Evolutionary conservation across 306 rosid genomes (phyloP), one percentile per base, ranked within the genome.

Genomic region (Chamaecrista fasciculata): DNA sequence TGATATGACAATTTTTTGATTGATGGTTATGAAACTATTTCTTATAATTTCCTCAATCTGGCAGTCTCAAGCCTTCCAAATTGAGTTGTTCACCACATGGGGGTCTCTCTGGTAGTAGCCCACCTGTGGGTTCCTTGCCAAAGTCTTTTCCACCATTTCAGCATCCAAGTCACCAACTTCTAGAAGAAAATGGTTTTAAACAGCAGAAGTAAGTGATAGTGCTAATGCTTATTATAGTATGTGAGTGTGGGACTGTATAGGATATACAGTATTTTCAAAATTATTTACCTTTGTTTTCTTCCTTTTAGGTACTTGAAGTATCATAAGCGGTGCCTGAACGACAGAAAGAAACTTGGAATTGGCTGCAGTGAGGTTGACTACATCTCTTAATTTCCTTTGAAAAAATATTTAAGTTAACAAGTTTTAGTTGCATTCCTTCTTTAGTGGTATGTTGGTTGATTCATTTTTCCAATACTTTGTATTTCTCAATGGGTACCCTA

Each of bases 151-250:
- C 97, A 28, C 88, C 85, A 2, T 91, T 94, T 81, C 97, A 94
- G 96, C 99, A 94, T 80, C 97, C 99, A 58, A 94, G 99, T 58
- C 99, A 94, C 72, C 97, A 85, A 85, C 99, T 94, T 71, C 79
- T 91, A 69, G 96, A 88, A 85, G 97, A 94, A 86, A 94, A 89
- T 75, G 99, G 95, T 71, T 94, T 86, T 80, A 87, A 87, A 82
- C 97, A 94, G 56, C 99, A 94, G 67, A 94, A 87, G 99, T 94
- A 79, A 84, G 96, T 75, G 61, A 59, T 66, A 24, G 23, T 73
- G 62, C 76, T 59, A 14, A 19, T 52, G 46, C 26, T 33, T 18
- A 15, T 2, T 66, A 65, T 34, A 42, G 46, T n/a, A 63, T 46
- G 16, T 71, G 34, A 40, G 52, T 48, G 6, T 61, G 24, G 31